phyloP scores from a whole-genome alignment of 192 early-diverging fungal species.

The Coemansia sp. region DNA sequence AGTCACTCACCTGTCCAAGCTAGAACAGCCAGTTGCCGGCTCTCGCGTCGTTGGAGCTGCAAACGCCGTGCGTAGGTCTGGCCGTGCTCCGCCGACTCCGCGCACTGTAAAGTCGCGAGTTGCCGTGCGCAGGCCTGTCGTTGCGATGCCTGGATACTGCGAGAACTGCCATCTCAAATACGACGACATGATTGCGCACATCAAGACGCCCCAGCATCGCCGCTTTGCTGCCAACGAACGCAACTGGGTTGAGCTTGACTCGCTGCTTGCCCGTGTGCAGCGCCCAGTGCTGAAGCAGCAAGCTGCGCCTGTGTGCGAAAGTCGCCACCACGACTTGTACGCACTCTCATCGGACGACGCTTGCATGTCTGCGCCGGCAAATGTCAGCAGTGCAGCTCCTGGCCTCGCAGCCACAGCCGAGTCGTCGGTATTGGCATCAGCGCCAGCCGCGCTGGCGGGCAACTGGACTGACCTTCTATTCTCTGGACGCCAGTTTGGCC shows the following conservation, averaged over 20 bases:
- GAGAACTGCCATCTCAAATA: constrained; percentile 54
- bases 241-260: constrained; percentile 51
- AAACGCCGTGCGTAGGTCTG: constrained; percentile 2
- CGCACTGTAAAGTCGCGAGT: constrained; percentile 42
- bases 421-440: constrained; percentile 1
- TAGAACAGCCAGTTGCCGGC: constrained; percentile 37
- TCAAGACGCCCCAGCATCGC: constrained; percentile 37
- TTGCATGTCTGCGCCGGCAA: constrained; percentile 3
- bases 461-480: constrained; percentile 6
- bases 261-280: constrained; percentile 25
- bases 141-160: constrained; percentile 48
- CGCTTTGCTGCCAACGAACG: constrained; percentile 46
- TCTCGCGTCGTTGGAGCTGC: not conserved
- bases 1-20: constrained; percentile 44
- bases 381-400: constrained; percentile 6
- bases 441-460: constrained; percentile 3
- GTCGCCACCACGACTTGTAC: constrained; percentile 9
- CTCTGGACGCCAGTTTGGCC: constrained; percentile 2
- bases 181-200: constrained; percentile 48
- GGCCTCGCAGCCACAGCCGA: not conserved
- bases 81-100: constrained; percentile 29
- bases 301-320: not conserved
- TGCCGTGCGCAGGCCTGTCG: constrained; percentile 29
- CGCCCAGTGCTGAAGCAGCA: constrained; percentile 30
- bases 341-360: constrained; percentile 38